Conservation (phyloP, 345 rosid genomes). For the Ceriops decandra region DNA sequence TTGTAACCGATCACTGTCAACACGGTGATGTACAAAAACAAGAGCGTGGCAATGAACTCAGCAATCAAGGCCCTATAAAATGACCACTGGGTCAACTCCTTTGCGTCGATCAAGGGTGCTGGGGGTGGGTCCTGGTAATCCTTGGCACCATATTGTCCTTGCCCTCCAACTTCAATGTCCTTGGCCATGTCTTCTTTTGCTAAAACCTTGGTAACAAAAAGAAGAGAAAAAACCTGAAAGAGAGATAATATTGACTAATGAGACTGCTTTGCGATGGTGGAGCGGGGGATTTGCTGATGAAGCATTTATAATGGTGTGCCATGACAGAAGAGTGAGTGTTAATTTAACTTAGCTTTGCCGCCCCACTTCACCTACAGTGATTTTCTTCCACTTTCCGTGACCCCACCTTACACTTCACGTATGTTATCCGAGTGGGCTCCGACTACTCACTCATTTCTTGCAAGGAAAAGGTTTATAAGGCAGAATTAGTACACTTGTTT, state of each 20-base stretch:
- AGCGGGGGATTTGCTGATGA: neutral
- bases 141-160: slow-evolving; percentile 18
- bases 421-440: neutral
- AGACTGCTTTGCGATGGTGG: neutral
- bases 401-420: slow-evolving; percentile 2
- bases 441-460: too few relatives aligned
- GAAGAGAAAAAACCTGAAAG: too few relatives aligned
- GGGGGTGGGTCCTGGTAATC: slow-evolving; percentile 50
- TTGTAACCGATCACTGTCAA: slow-evolving; percentile 42
- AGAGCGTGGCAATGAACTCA: slow-evolving; percentile 43
- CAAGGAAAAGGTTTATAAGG: too few relatives aligned
- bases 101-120: slow-evolving; percentile 38
- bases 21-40: slow-evolving; percentile 41
- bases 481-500: too few relatives aligned
- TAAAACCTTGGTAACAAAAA: neutral
- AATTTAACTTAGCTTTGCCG: slow-evolving; percentile 17
- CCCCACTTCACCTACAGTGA: neutral
- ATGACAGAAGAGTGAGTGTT: neutral
- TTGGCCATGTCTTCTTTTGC: slow-evolving; percentile 24
- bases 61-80: slow-evolving; percentile 42
- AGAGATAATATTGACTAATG: too few relatives aligned
- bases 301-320: neutral
- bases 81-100: slow-evolving; percentile 40
- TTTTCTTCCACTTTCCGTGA: slow-evolving; percentile 1
- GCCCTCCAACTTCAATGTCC: slow-evolving; percentile 29